Evolutionary conservation across 192 early-diverging fungal species (phyloP).

Genomic region (Podila verticillata): DNA sequence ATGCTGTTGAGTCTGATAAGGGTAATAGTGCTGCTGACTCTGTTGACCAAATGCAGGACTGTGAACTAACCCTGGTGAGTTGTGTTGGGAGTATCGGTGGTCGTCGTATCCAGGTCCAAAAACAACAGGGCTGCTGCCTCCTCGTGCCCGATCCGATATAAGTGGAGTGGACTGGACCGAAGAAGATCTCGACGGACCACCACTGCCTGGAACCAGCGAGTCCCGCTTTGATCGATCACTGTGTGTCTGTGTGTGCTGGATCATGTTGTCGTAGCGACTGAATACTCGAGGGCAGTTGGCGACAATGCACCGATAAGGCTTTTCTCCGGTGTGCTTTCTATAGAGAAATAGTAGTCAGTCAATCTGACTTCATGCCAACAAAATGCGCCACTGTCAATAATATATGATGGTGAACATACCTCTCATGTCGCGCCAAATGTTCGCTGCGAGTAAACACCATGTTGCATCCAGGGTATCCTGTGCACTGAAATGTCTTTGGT

Average conservation of each 20-base stretch:
- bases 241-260: slow-evolving; percentile 75
- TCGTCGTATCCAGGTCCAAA: slow-evolving; percentile 32
- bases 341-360: neutral
- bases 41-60: slow-evolving; percentile 4
- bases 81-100: slow-evolving; percentile 11
- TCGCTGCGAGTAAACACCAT: slow-evolving; percentile 52
- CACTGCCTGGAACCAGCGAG: slow-evolving; percentile 16
- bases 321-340: slow-evolving; percentile 57
- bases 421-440: slow-evolving; percentile 49
- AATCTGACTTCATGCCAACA: neutral
- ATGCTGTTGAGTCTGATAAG: slow-evolving; percentile 4
- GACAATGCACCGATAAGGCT: slow-evolving; percentile 70
- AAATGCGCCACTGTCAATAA: neutral
- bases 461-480: slow-evolving; percentile 49
- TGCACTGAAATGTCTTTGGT: slow-evolving; percentile 49
- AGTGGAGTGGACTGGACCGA: slow-evolving; percentile 36
- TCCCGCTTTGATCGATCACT: slow-evolving; percentile 42
- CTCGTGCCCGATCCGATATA: slow-evolving; percentile 19
- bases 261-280: slow-evolving; percentile 80
- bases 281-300: slow-evolving; percentile 66
- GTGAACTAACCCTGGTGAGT: slow-evolving; percentile 1
- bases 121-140: slow-evolving; percentile 34
- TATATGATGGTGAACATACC: slow-evolving; percentile 11
- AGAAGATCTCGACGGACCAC: slow-evolving; percentile 19
- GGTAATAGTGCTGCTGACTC: slow-evolving; percentile 16